These are phyloP conservation scores for Nemania sp. DNA, from an alignment of 2,329 filamentous ascomycete species.

Conservation along the genomic window DNA sequence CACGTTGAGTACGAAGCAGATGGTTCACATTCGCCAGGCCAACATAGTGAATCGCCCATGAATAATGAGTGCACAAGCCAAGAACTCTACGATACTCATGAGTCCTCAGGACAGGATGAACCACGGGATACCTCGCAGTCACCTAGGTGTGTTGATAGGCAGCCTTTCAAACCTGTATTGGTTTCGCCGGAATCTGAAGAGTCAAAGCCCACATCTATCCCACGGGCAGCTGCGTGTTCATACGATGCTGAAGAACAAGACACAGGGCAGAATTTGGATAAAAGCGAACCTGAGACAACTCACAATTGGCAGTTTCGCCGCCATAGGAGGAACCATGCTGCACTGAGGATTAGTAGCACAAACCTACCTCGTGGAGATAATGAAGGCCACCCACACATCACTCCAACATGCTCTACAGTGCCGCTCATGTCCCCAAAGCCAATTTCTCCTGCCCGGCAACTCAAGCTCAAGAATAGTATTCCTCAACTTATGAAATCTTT, in stretches of 20 bases:
- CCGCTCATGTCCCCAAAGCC: constrained; percentile 53
- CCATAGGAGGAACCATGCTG: constrained; percentile 37
- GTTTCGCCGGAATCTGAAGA: background rate
- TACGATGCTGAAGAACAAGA: constrained; percentile 3
- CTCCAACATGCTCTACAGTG: constrained; percentile 38
- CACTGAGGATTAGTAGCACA: constrained; percentile 36
- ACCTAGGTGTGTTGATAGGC: background rate
- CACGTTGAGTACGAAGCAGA: constrained; percentile 2
- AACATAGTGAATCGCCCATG: background rate
- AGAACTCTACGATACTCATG: background rate
- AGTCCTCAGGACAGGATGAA: background rate
- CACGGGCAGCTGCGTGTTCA: background rate
- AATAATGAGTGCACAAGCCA: background rate
- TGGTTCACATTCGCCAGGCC: background rate
- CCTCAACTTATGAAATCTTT: constrained; percentile 58
- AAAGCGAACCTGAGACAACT: background rate
- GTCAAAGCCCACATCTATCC: background rate
- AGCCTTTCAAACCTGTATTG: background rate
- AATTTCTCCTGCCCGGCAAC: constrained; percentile 51
- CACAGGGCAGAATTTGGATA: background rate
- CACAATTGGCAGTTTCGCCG: constrained; percentile 29
- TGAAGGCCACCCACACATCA: constrained; percentile 36
- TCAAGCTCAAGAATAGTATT: constrained; percentile 54
- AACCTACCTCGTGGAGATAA: constrained; percentile 33
- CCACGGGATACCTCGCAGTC: background rate